Evolutionary conservation across 345 rosid species (phyloP).

Genomic region (Iberis pinnata): DNA sequence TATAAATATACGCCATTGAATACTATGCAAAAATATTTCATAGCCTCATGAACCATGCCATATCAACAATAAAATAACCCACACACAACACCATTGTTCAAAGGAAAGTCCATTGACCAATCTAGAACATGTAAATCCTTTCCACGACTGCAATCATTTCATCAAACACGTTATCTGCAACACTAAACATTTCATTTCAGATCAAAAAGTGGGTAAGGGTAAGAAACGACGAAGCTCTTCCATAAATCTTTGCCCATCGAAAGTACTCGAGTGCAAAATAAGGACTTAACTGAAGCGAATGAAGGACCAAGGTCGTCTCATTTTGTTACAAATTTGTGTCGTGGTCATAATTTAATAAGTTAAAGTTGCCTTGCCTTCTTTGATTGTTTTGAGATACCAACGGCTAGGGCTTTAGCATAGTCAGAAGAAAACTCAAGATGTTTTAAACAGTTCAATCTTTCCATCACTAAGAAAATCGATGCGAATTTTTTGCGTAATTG

Average conservation of each 20-base stretch:
- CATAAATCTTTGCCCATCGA: constrained; percentile 22
- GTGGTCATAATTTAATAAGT: neutral
- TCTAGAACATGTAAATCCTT: constrained; percentile 23
- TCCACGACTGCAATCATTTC: constrained; percentile 27
- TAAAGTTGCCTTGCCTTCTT: constrained; percentile 19
- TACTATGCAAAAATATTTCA: constrained; percentile 28
- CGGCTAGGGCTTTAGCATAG: constrained; percentile 1
- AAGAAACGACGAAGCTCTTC: constrained; percentile 23
- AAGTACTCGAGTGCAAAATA: constrained; percentile 24
- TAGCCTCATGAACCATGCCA: constrained; percentile 31
- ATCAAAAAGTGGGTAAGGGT: constrained; percentile 35
- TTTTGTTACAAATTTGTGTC: constrained; percentile 2
- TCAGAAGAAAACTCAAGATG: constrained; percentile 9
- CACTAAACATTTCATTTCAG: constrained; percentile 27
- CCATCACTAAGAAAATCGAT: neutral
- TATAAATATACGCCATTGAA: constrained; percentile 15
- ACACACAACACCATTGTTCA: constrained; percentile 16
- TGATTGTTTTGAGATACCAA: too few species aligned
- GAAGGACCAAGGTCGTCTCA: constrained; percentile 22
- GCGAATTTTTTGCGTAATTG: constrained; percentile 9
- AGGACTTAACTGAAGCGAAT: constrained; percentile 24
- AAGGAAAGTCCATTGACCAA: neutral
- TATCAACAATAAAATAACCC: constrained; percentile 31
- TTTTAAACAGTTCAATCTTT: neutral
- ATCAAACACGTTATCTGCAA: constrained; percentile 37